Conservation (phyloP, 2,329 filamentous ascomycete genomes). For the Fusarium goolgardi region DNA sequence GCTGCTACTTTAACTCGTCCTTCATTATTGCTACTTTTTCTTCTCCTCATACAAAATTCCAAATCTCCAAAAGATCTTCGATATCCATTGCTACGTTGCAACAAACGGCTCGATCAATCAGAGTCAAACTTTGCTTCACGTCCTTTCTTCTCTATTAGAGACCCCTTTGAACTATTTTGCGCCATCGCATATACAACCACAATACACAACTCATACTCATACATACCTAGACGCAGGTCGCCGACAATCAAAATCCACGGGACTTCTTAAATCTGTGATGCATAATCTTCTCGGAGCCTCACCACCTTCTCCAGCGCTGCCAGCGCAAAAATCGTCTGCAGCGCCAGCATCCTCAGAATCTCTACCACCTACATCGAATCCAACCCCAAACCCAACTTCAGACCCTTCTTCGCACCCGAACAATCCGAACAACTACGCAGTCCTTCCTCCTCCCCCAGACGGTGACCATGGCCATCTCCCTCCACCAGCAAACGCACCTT, state of each 20-base stretch:
- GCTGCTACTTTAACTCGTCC: slow-evolving; percentile 19
- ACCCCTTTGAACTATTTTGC: slow-evolving; percentile 9
- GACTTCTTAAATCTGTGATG: slow-evolving; percentile 60
- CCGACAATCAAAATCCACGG: slow-evolving; percentile 56
- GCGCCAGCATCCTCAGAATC: slow-evolving; percentile 47
- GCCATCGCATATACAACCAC: slow-evolving; percentile 25
- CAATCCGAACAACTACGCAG: slow-evolving; percentile 48
- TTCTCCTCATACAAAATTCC: slow-evolving; percentile 23
- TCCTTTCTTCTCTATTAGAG: slow-evolving; percentile 14
- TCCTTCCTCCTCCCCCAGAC: slow-evolving; percentile 52
- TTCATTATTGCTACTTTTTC: slow-evolving; percentile 10
- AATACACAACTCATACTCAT: slow-evolving; percentile 21
- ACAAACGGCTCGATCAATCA: slow-evolving; percentile 9
- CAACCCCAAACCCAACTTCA: slow-evolving; percentile 41
- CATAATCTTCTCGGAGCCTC: slow-evolving; percentile 55
- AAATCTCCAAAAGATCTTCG: slow-evolving; percentile 31
- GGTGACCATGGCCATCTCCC: slow-evolving; percentile 48
- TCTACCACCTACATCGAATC: slow-evolving; percentile 38
- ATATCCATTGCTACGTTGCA: slow-evolving; percentile 19
- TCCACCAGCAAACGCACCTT: slow-evolving; percentile 41
- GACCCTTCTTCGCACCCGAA: slow-evolving; percentile 43
- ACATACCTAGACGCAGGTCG: slow-evolving; percentile 47
- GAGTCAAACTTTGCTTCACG: slow-evolving; percentile 6
- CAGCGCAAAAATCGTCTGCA: slow-evolving; percentile 45
- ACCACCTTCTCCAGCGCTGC: slow-evolving; percentile 45